Base-by-base conservation (phyloP, 495 filamentous ascomycete genomes). In the Achaetomiella virescens region DNA sequence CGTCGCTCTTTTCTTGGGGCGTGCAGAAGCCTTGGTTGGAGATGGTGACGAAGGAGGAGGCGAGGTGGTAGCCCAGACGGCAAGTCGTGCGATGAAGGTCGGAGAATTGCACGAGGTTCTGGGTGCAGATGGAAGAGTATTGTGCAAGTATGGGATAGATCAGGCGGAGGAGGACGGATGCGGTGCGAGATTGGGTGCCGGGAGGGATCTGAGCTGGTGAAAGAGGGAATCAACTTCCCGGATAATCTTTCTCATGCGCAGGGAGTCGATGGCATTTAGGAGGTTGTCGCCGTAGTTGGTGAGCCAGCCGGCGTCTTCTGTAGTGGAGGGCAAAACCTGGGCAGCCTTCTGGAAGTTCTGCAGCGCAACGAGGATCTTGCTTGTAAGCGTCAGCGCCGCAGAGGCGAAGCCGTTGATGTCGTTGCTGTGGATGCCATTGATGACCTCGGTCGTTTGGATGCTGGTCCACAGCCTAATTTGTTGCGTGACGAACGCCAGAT, bases 11-110 rank as follows among this genome's bases (percentile, higher is more conserved):
- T 61, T 97, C 90, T 15, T 81, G 73, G 2, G 95, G 95, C 25
- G 81, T 87, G 67, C 95, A 99, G 75, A 97, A 97, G 10, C 95
- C 95, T 66, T 92, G 84, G 7, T 80, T 78, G 2, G 86, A 82
- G 29, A 97, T 76, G 46, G 88, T 83, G 5, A 78, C 79, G 56
- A 96, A 93, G 0, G 82, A 82, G 38, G 85, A 86, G 24, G 85
- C 78, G 38, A 97, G 79, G 9, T 84, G 79, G 61, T 85, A 86
- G 0, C 86, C 81, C 44, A 91, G 77, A 54, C 86, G 88, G 68
- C 85, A 90, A 3, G 83, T 81, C 25, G 85, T 76, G 17, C 77
- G 71, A 62, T 97, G 86, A 4, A 87, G 72, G 10, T 72, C 69
- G 3, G 78, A 64, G 64, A 82, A 83, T 15, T 76, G 69, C 12